Percentiles rank a stretch among this genome's conserved stretches.
These are phyloP conservation scores for Trichosphaerium sp. DNA, from an alignment of 78 protist genomes.

Conservation along the genomic window DNA sequence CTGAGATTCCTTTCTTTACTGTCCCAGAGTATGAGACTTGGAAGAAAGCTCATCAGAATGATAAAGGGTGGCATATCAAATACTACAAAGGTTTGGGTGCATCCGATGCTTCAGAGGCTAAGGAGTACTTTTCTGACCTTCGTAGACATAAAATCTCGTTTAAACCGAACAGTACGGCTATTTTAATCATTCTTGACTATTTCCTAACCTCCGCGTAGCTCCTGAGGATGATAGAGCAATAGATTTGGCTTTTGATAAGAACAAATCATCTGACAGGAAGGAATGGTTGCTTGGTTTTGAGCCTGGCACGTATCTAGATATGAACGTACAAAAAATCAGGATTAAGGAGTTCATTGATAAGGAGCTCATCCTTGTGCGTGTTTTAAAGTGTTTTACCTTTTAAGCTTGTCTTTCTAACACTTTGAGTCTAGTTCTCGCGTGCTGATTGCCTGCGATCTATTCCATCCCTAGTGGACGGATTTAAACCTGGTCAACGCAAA, in stretches of 20 bases:
- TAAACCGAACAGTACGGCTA: constrained; percentile 13
- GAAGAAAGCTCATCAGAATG: constrained; percentile 11
- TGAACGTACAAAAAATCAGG: constrained; percentile 5
- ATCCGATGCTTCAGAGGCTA: constrained; percentile 78
- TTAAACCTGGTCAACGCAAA: constrained; percentile 96
- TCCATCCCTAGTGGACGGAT: constrained; percentile 93
- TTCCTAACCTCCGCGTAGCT: constrained; percentile 12
- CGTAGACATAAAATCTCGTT: constrained; percentile 61
- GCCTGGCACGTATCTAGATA: constrained; percentile 38
- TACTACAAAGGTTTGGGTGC: constrained; percentile 99
- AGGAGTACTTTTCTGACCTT: constrained; percentile 83
- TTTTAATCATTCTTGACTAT: too few relatives aligned
- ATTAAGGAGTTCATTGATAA: neutral
- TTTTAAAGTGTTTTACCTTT: too few relatives aligned
- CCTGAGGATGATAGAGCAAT: constrained; percentile 13
- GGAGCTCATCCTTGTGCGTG: neutral
- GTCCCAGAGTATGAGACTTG: constrained; percentile 80
- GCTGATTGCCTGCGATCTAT: constrained; percentile 92
- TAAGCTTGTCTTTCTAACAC: constrained; percentile 84
- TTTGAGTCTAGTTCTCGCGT: constrained; percentile 84
- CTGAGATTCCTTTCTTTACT: constrained; percentile 77
- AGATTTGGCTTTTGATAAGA: constrained; percentile 75
- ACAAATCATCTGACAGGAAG: constrained; percentile 81
- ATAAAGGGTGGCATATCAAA: constrained; percentile 60
- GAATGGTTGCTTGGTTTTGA: constrained; percentile 68